Conservation (phyloP, 345 rosid species). For the Populus alba region DNA sequence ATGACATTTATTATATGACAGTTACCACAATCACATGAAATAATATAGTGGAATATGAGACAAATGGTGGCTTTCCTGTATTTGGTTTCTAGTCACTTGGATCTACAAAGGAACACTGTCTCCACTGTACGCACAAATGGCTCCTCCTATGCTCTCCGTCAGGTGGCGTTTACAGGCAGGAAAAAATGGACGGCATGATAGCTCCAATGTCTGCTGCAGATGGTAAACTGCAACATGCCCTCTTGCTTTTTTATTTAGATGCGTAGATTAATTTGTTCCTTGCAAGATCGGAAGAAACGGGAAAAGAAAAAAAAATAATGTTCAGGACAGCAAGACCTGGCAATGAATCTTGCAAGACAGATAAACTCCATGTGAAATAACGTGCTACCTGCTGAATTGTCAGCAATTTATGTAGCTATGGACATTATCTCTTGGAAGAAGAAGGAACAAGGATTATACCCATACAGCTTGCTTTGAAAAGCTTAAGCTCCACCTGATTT, state of each 20-base stretch:
- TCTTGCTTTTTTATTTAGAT: background rate
- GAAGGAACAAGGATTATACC: background rate
- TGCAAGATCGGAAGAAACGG: background rate
- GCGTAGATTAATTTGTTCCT: background rate
- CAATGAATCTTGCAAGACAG: background rate
- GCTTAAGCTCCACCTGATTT: background rate
- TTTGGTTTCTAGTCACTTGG: background rate
- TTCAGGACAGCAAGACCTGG: background rate
- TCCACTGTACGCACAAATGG: background rate
- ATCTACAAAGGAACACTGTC: background rate
- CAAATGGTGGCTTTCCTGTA: background rate
- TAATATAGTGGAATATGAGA: background rate
- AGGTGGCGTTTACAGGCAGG: no score
- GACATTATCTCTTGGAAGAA: background rate
- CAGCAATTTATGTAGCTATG: background rate
- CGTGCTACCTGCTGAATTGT: background rate
- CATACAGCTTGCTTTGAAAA: background rate
- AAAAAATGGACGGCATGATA: no score
- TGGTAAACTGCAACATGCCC: background rate
- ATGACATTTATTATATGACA: background rate
- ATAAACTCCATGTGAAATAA: background rate
- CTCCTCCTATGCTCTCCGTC: no score
- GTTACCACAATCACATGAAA: background rate
- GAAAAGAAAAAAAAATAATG: background rate
- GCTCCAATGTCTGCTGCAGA: no score